These are phyloP conservation scores for Sarocladium strictum DNA, from an alignment of 2,329 filamentous ascomycete genomes.

Conservation along the genomic window DNA sequence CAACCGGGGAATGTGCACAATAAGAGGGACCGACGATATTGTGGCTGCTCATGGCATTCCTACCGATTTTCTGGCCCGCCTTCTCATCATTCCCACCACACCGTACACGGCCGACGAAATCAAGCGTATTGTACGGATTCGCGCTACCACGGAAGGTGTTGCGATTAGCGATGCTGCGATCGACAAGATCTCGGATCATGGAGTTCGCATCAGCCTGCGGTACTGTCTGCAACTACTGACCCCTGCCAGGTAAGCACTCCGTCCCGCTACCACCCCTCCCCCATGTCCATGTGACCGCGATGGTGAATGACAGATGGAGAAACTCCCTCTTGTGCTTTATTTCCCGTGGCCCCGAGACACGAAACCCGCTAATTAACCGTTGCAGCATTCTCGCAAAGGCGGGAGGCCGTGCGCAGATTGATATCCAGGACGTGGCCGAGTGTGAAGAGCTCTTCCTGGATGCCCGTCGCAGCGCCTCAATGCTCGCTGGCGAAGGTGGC, in stretches of 20 bases:
- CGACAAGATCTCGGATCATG: slow-evolving; percentile 80
- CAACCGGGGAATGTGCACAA: slow-evolving; percentile 89
- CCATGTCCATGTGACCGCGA: too few relatives aligned
- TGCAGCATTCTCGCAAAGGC: slow-evolving; percentile 79
- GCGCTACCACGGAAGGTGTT: slow-evolving; percentile 75
- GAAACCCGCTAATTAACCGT: slow-evolving; percentile 26
- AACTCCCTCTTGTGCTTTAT: neutral
- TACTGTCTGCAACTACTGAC: slow-evolving; percentile 92
- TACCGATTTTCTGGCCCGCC: slow-evolving; percentile 83
- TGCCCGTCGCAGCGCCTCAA: slow-evolving; percentile 67
- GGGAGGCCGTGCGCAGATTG: slow-evolving; percentile 70
- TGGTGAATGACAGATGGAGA: slow-evolving; percentile 2
- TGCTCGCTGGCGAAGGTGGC: slow-evolving; percentile 58
- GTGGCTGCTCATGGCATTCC: slow-evolving; percentile 90
- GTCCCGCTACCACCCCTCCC: slow-evolving; percentile 10
- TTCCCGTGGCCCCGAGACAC: slow-evolving; percentile 22
- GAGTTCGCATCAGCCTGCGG: slow-evolving; percentile 80
- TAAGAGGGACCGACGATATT: slow-evolving; percentile 78
- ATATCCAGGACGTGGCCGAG: slow-evolving; percentile 70
- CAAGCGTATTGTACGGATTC: slow-evolving; percentile 81
- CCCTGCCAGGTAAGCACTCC: slow-evolving; percentile 59
- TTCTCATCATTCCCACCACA: slow-evolving; percentile 93
- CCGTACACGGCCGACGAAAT: slow-evolving; percentile 87
- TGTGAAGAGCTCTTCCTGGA: slow-evolving; percentile 82
- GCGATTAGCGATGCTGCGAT: slow-evolving; percentile 75